phyloP scores from a whole-genome alignment of 169 alveolate genomes.

The Plasmodium adleri region DNA sequence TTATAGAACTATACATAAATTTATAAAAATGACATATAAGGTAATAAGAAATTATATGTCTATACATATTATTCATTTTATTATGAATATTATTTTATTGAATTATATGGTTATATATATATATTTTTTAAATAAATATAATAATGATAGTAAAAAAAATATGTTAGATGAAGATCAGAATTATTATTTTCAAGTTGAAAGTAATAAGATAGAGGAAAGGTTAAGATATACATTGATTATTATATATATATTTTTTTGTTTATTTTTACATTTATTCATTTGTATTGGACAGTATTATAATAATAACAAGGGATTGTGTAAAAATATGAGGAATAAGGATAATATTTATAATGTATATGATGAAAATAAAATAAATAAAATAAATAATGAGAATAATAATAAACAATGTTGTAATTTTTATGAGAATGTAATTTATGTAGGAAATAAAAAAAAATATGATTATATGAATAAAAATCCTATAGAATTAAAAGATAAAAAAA shows the following conservation, averaged over 20 bases:
- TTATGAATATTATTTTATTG: constrained; percentile 23
- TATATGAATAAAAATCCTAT: not conserved
- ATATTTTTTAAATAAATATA: too few species aligned
- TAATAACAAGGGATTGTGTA: too few species aligned
- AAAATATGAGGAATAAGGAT: not conserved
- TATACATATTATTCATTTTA: constrained; percentile 9
- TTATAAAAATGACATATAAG: not conserved
- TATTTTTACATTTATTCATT: too few species aligned
- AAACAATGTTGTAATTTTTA: not conserved
- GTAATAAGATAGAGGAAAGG: too few species aligned
- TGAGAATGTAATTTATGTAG: not conserved
- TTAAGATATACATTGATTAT: too few species aligned
- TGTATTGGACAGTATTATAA: too few species aligned
- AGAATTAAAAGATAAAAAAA: not conserved
- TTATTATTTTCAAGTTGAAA: too few species aligned
- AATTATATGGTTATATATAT: constrained; percentile 19
- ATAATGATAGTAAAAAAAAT: too few species aligned
- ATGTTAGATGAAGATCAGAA: too few species aligned
- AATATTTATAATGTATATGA: not conserved
- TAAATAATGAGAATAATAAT: not conserved
- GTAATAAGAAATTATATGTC: not conserved
- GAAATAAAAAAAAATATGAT: not conserved
- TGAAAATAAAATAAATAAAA: not conserved
- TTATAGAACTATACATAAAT: not conserved
- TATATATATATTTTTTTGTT: too few species aligned